Base-by-base conservation (phyloP, 192 early-diverging fungal genomes). In the Podila horticola region DNA sequence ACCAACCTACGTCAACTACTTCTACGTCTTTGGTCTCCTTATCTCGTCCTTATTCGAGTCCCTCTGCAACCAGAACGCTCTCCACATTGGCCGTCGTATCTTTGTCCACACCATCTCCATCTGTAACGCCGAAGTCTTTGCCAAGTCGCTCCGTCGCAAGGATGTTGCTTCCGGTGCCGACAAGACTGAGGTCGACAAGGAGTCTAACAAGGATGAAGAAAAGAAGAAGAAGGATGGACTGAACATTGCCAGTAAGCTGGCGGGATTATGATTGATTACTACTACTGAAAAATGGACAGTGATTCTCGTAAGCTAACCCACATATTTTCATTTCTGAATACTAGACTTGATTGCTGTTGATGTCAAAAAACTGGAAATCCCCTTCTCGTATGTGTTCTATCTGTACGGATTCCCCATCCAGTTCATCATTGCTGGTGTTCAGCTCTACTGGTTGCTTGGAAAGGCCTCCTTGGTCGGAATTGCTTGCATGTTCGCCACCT, bases 381-480 rank as follows among this genome's bases (percentile, higher is more conserved):
- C 73, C 26, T 83, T 83, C 66, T 68, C 62, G 45, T 74, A 63
- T 69, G 64, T 92, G 30, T 85, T 90, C 71, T 87, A 90, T 24
- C 71, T 93, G 15, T 92, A 92, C 66, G 84, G 81, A n/a, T 86
- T 85, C 59, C 94, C 94, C 8, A 74, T 94, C 24, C 88, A 90
- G 59, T 86, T 94, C 50, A 31, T 89, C 22, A 76, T 95, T 19
- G 92, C 91, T n/a, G 77, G 94, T 11, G 81, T 84, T 74, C 89
- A 88, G 67, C 84, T 99, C 58, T 92, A 95, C 70, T 77, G 74
- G 58, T 83, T 99, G 36, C 84, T 99, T 59, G 97, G 97, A 22
- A 83, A 87, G 20, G 88, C 96, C 11, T 95, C 95, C 22, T 61
- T 97, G n/a, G 90, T 92, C 50, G 96, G 95, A 13, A 85, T 97